phyloP scores from a whole-genome alignment of 371 early-diverging fungal genomes.

The Apophysomyces sp. region DNA sequence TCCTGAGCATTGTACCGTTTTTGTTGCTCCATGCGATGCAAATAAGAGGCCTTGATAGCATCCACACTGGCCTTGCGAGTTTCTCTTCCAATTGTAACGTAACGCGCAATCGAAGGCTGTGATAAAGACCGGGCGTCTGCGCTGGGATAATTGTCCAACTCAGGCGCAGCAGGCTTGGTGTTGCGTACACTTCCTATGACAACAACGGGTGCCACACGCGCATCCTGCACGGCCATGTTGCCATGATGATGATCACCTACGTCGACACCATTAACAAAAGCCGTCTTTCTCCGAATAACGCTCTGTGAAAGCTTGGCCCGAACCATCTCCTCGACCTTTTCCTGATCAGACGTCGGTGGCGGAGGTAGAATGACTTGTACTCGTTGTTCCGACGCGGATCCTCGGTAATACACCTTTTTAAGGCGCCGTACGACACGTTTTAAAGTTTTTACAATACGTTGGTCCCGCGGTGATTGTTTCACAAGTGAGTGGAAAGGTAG shows the following conservation, averaged over 20 bases:
- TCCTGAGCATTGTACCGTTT: conserved; percentile 2
- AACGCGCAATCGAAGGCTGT: conserved; percentile 4
- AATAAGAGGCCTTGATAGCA: conserved; percentile 5
- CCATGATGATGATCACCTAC: conserved; percentile 21
- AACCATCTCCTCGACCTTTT: conserved; percentile 28
- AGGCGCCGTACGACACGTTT: conserved; percentile 50
- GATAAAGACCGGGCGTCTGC: not conserved
- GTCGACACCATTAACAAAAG: conserved; percentile 17
- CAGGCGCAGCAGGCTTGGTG: not conserved
- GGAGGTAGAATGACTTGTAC: conserved; percentile 35
- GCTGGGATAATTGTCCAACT: not conserved
- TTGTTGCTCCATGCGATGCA: conserved; percentile 8
- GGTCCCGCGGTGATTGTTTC: conserved; percentile 47
- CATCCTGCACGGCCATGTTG: conserved; percentile 28
- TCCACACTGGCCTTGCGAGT: not conserved
- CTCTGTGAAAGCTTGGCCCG: conserved; percentile 29
- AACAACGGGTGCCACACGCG: conserved; percentile 25
- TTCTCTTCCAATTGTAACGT: not conserved
- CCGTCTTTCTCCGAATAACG: conserved; percentile 23
- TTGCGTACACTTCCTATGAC: conserved; percentile 28
- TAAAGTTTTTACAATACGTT: conserved; percentile 57
- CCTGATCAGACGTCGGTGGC: conserved; percentile 30
- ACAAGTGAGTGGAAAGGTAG: conserved; percentile 48
- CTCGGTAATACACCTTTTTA: conserved; percentile 39
- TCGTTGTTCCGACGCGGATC: conserved; percentile 19